phyloP scores from a whole-genome alignment of 2,329 filamentous ascomycete genomes.

The Venturia carpophila region DNA sequence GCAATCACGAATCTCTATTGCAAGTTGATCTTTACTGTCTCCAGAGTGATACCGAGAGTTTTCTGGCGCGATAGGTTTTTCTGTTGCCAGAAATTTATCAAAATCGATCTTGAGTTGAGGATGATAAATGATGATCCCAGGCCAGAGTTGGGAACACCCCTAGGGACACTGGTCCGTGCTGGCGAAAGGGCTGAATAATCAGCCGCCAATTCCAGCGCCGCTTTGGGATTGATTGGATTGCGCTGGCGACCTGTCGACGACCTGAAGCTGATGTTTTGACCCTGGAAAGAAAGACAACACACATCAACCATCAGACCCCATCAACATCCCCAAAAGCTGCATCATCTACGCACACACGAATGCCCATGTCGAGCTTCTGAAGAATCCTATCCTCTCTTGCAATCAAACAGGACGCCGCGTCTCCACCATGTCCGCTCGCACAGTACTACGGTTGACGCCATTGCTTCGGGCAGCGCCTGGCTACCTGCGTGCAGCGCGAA shows the following conservation, averaged over 20 bases:
- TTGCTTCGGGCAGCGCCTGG: constrained; percentile 46
- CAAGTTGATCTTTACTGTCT: too few species aligned
- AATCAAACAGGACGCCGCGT: not conserved
- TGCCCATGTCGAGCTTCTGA: not conserved
- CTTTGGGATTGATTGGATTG: constrained; percentile 5
- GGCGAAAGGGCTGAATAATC: not conserved
- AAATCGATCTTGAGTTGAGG: too few species aligned
- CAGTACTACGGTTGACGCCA: constrained; percentile 23
- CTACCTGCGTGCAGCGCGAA: constrained; percentile 46
- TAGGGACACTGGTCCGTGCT: not conserved
- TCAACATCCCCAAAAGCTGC: not conserved
- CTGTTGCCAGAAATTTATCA: too few species aligned
- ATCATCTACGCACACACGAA: not conserved
- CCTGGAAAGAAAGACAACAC: not conserved
- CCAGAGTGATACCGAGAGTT: too few species aligned
- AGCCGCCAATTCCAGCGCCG: not conserved
- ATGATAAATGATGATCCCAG: too few species aligned
- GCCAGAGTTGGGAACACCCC: too few species aligned
- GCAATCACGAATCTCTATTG: too few species aligned
- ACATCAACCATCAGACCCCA: not conserved
- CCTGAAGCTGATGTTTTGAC: not conserved
- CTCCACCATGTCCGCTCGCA: constrained; percentile 10
- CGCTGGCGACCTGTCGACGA: not conserved
- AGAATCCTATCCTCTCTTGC: not conserved
- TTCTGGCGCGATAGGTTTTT: too few species aligned